Evolutionary conservation across 2,329 filamentous ascomycete species (phyloP), one percentile per base, ranked within the genome.

Genomic region (Stenocarpella maydis): DNA sequence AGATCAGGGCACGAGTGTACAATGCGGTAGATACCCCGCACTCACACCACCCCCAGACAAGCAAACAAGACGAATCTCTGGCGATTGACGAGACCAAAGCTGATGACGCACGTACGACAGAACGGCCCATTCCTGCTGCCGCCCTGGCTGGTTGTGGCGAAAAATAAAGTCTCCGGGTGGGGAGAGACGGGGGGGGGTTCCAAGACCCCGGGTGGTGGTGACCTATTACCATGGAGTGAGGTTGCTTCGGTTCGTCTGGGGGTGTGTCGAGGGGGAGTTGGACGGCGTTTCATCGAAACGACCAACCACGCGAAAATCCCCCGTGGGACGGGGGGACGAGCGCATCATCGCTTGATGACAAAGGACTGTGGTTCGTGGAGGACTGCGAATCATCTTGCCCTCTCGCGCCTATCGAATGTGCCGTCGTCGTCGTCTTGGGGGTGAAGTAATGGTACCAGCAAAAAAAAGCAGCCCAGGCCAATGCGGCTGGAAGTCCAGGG

Each of bases 91-190:
- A 24, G 12, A n/a, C 37, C 52, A 17, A 39, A n/a, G 34, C 55
- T 31, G 31, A 34, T 21, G 55, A 15, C 55, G 55, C 55, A 61
- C 55, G 55, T 61, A 61, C 39, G 55, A 61, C 39, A 43, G 9
- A 26, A 43, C 39, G 39, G 55, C 55, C 55, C 39, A 43, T 61
- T 61, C 55, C 55, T 45, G 31, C 55, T 21, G 39, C 55, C 31
- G 31, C 31, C 31, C 31, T 31, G 31, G 31, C 55, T 34, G 26
- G 7, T 34, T 24, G 55, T 61, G 55, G 55, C 55, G 19, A 61
- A 61, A 34, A 61, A 34, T 3, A 15, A 1, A 39, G 45, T n/a
- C n/a, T n/a, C n/a, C n/a, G n/a, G n/a, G n/a, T n/a, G n/a, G n/a
- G n/a, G n/a, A n/a, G n/a, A n/a, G n/a, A n/a, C n/a, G n/a, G n/a